Evolutionary conservation across 2,329 filamentous ascomycete genomes (phyloP), one percentile per base, ranked within the genome.

Genomic region (Paracorniculantispora psalliotae): DNA sequence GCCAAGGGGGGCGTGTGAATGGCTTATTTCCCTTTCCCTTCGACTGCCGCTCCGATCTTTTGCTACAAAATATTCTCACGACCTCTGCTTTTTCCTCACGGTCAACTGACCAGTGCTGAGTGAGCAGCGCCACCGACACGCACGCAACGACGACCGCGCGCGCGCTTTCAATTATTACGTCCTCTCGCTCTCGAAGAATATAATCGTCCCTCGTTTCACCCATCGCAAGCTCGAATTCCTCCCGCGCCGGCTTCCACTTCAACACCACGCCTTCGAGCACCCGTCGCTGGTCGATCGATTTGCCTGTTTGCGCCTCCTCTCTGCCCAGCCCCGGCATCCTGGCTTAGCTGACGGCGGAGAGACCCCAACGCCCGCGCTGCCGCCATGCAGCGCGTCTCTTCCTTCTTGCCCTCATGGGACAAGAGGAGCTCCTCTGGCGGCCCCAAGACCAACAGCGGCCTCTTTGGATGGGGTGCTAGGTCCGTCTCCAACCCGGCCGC

Each of bases 401-500:
- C 71, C 60, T 74, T 77, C 61, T 71, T 77, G 61, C 75, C 75
- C 62, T 75, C 75, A n/a, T 77, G 75, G 75, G 75, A 77, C 62
- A 77, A 72, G 68, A 75, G 75, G 66, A 71, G 69, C 51, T 75
- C 72, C 58, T 61, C 65, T 61, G 66, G 64, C 48, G 63, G 63
- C 58, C 65, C 66, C 61, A 70, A 68, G 55, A 68, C 61, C 61
- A 62, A 66, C 44, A 58, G 63, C 50, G 63, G 68, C 62, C 69
- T 79, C 33, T 79, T 78, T 60, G 73, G 74, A 52, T 79, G 77
- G 77, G 72, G 76, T 64, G 73, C 71, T 71, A 78, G 62, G 84
- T 86, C 61, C 79, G 84, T 28, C 25, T 57, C 54, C 3, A 33
- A n/a, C 12, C 44, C 61, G n/a, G 49, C 52, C 17, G 21, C 43